These are phyloP conservation scores for Aspergillus novoparasiticus DNA, from an alignment of 2,329 filamentous ascomycete genomes.

Conservation along the genomic window DNA sequence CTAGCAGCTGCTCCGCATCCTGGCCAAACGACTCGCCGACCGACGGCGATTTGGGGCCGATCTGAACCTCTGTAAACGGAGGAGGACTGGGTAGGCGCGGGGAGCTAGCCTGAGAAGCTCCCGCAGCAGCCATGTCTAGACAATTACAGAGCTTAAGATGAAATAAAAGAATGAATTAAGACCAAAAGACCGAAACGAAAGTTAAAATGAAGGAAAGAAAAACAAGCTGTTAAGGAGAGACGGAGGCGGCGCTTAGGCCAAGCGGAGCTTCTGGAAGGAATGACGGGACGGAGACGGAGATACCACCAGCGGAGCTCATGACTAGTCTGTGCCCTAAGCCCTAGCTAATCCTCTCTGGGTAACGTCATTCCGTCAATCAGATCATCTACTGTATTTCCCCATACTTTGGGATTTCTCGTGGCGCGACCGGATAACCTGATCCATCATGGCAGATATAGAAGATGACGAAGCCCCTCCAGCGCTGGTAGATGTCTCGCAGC, in stretches of 20 bases:
- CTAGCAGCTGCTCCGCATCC: slow-evolving; percentile 58
- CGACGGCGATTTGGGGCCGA: slow-evolving; percentile 75
- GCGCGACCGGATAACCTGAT: neutral
- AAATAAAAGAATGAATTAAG: slow-evolving; percentile 7
- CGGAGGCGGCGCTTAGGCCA: slow-evolving; percentile 14
- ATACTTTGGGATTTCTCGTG: slow-evolving; percentile 5
- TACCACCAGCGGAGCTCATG: slow-evolving; percentile 23
- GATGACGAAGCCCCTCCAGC: slow-evolving; percentile 50
- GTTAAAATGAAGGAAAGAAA: slow-evolving; percentile 4
- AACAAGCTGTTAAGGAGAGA: slow-evolving; percentile 8
- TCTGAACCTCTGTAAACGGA: slow-evolving; percentile 91
- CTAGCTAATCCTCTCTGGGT: slow-evolving; percentile 26
- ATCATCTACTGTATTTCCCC: slow-evolving; percentile 3
- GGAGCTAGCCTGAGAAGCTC: slow-evolving; percentile 67
- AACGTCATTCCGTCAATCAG: slow-evolving; percentile 24
- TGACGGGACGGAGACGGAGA: slow-evolving; percentile 1
- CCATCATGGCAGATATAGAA: slow-evolving; percentile 26
- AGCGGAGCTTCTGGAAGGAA: slow-evolving; percentile 18
- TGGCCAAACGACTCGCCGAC: slow-evolving; percentile 62
- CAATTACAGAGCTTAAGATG: slow-evolving; percentile 15
- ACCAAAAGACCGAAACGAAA: neutral
- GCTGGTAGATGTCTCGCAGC: slow-evolving; percentile 42
- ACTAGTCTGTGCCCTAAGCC: slow-evolving; percentile 38
- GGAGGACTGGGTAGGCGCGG: slow-evolving; percentile 93
- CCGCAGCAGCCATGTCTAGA: slow-evolving; percentile 47